Conservation (phyloP, 2,329 filamentous ascomycete species). For the Hypoxylon sp. region DNA sequence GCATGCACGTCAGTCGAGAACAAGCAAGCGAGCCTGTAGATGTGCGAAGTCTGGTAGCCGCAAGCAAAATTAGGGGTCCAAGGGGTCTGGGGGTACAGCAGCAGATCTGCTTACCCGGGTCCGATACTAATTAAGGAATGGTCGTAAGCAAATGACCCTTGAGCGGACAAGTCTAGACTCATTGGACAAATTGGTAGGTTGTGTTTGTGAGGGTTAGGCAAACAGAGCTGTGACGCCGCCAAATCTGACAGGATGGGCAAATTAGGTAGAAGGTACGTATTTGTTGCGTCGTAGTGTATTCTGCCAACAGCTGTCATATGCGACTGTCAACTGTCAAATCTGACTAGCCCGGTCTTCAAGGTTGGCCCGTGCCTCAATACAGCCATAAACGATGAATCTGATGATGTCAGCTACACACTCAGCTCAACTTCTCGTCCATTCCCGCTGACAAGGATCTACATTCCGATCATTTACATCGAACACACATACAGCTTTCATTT, state of each 20-base stretch:
- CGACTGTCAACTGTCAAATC: neutral
- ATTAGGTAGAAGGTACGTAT: neutral
- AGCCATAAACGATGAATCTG: conserved; percentile 16
- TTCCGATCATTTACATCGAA: neutral
- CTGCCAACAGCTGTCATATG: conserved; percentile 1
- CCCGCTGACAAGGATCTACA: neutral
- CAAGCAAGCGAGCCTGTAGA: conserved; percentile 28
- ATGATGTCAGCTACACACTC: conserved; percentile 40
- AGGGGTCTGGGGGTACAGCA: conserved; percentile 26
- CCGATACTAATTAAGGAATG: conserved; percentile 15
- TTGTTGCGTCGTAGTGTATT: neutral
- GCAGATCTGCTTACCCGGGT: conserved; percentile 30
- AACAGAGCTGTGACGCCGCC: conserved; percentile 30
- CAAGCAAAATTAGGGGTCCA: conserved; percentile 42
- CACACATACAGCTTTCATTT: neutral
- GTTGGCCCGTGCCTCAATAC: conserved; percentile 31
- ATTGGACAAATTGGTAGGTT: conserved; percentile 12
- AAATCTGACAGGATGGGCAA: conserved; percentile 13
- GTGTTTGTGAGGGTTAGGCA: conserved; percentile 16
- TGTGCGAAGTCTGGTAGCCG: conserved; percentile 25
- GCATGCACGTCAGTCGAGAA: conserved; percentile 38
- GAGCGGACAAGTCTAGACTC: conserved; percentile 28
- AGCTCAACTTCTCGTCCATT: conserved; percentile 5
- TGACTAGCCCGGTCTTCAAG: conserved; percentile 21
- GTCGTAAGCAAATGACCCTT: conserved; percentile 20